phyloP scores from a whole-genome alignment of 257 asterid species.

The Scutellaria baicalensis region DNA sequence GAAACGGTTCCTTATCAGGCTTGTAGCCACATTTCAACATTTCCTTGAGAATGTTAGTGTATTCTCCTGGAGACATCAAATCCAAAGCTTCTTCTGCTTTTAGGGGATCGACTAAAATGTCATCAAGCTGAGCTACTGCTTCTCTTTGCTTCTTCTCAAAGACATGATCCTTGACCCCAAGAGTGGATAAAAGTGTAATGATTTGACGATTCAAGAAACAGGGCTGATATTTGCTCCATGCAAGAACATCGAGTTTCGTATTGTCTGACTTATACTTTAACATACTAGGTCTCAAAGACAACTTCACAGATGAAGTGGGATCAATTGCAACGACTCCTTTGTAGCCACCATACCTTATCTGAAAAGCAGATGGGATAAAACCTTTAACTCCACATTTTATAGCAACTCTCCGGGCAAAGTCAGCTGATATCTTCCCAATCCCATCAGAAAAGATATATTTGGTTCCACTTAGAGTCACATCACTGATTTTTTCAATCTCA shows the following conservation, averaged over 20 bases:
- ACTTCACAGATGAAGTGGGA: constrained; percentile 44
- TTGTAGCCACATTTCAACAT: constrained; percentile 76
- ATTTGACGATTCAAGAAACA: constrained; percentile 82
- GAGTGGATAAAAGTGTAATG: constrained; percentile 74
- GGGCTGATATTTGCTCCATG: constrained; percentile 83
- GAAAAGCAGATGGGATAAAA: constrained; percentile 69
- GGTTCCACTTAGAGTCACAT: constrained; percentile 12
- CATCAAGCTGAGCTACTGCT: constrained; percentile 68
- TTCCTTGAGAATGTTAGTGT: constrained; percentile 64
- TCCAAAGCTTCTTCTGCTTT: constrained; percentile 72
- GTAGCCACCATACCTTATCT: constrained; percentile 82
- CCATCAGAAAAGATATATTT: constrained; percentile 81
- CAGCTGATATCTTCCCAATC: constrained; percentile 75
- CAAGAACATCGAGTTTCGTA: constrained; percentile 58
- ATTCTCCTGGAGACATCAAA: constrained; percentile 86
- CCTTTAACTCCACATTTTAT: constrained; percentile 50
- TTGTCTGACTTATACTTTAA: constrained; percentile 58
- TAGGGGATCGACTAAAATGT: constrained; percentile 51
- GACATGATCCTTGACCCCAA: constrained; percentile 54
- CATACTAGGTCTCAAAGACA: constrained; percentile 79
- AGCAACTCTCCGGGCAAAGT: constrained; percentile 64
- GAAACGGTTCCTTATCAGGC: constrained; percentile 83
- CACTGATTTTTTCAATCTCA: constrained; percentile 53
- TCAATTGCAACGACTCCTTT: constrained; percentile 90
- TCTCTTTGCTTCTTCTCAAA: constrained; percentile 62